phyloP scores from a whole-genome alignment of 2,329 filamentous ascomycete species.

The Fusarium caatingaense region DNA sequence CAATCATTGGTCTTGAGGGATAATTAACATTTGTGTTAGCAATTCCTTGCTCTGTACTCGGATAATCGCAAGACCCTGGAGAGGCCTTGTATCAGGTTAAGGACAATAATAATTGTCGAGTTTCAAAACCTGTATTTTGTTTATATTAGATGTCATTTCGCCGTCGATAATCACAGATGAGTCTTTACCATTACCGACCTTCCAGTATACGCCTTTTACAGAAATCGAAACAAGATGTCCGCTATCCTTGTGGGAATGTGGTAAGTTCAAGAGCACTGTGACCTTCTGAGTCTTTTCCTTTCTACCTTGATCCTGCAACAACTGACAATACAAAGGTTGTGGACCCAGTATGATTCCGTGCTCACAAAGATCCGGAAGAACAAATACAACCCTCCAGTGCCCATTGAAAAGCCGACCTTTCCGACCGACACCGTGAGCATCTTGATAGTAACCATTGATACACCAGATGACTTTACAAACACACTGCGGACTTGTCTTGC shows the following conservation, averaged over 20 bases:
- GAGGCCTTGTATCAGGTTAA: too few species aligned
- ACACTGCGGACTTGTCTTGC: background rate
- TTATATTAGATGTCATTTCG: too few species aligned
- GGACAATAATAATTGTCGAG: too few species aligned
- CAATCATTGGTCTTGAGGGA: too few species aligned
- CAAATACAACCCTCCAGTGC: background rate
- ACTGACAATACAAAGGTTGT: background rate
- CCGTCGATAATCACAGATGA: too few species aligned
- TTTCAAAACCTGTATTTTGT: too few species aligned
- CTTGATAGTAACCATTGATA: background rate
- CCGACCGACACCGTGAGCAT: background rate
- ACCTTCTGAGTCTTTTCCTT: too few species aligned
- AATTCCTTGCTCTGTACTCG: too few species aligned
- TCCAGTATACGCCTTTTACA: too few species aligned
- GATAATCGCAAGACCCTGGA: too few species aligned
- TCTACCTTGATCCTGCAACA: fast-evolving
- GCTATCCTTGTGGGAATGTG: background rate
- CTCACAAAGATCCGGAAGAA: background rate
- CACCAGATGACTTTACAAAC: background rate
- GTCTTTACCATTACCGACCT: too few species aligned
- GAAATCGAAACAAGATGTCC: background rate
- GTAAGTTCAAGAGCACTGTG: background rate
- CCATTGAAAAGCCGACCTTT: background rate
- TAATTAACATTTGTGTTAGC: too few species aligned
- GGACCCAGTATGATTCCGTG: background rate